phyloP scores from a whole-genome alignment of 148 eudicot genomes.

The Spergularia bocconei region DNA sequence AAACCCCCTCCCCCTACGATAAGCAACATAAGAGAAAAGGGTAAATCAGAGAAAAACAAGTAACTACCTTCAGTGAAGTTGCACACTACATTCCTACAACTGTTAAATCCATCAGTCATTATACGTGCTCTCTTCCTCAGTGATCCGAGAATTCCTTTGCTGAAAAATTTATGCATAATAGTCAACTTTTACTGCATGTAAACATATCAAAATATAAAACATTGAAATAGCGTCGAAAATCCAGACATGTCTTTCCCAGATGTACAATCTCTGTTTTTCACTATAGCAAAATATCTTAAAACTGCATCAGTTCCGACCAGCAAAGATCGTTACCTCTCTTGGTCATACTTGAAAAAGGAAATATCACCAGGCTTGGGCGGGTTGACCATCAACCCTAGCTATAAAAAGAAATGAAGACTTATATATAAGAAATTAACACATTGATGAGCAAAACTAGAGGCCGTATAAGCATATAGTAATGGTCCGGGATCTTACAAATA shows the following conservation, averaged over 20 bases:
- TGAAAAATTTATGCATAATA: slow-evolving; percentile 32
- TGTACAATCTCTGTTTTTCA: neutral
- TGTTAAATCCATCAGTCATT: slow-evolving; percentile 98
- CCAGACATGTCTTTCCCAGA: neutral
- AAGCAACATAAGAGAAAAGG: neutral
- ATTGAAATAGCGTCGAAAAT: neutral
- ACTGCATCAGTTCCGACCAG: neutral
- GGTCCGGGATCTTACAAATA: slow-evolving; percentile 62
- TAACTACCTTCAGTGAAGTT: slow-evolving; percentile 89
- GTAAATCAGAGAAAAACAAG: neutral
- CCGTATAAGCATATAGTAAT: neutral
- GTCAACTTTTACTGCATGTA: slow-evolving; percentile 7
- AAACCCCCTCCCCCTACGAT: neutral
- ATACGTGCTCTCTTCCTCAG: slow-evolving; percentile 84
- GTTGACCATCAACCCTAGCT: slow-evolving; percentile 95
- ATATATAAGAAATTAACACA: slow-evolving; percentile 1
- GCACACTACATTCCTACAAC: slow-evolving; percentile 94
- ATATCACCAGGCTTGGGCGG: slow-evolving; percentile 93
- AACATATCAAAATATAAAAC: slow-evolving; percentile 6
- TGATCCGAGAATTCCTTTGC: slow-evolving; percentile 91
- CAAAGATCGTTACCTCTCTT: slow-evolving; percentile 63
- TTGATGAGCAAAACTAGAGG: neutral
- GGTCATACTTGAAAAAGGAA: slow-evolving; percentile 62
- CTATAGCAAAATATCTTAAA: neutral
- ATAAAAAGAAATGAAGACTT: slow-evolving; percentile 21